Evolutionary conservation across 1,139 yeast genomes (phyloP), one percentile per base, ranked within the genome.

Genomic region (Diutina sp.): DNA sequence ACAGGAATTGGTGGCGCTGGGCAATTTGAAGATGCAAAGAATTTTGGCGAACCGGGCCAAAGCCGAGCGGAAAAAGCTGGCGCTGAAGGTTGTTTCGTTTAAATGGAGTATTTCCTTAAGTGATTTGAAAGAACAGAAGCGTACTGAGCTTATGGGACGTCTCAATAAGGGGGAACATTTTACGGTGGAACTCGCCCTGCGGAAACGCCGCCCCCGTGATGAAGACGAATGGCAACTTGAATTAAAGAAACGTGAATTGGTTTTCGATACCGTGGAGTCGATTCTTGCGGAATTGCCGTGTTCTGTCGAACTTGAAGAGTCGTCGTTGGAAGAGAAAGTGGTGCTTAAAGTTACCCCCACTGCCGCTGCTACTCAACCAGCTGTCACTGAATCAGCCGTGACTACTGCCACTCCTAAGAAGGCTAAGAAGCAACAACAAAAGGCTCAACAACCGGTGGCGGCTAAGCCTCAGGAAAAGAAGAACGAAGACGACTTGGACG

Each of bases 41-140:
- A 71, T 70, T 0, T 60, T 69, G 5, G 64, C 63, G 35, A 72
- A 64, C 58, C 64, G 75, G 47, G 67, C 68, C 50, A 67, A 63
- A 54, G 68, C 69, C 1, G 75, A 72, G 55, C 69, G 67, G 66
- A 75, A 73, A 60, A 72, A 70, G 58, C 67, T 73, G 1, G 69
- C 77, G 2, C 65, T 71, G n/a, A 75, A 72, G 59, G 61, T 68
- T 6, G 60, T 75, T 32, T 64, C 68, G 6, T 61, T 76, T 8
- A 66, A 70, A 28, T 76, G 79, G 79, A 67, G 67, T 55, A 76
- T 76, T 51, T 72, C 74, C 58, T 58, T 67, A 18, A 67, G 74
- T 51, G 80, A 76, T 63, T 69, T 76, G 60, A 65, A 63, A 51
- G 66, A 70, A 58, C 80, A 76, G 59, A 76, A 76, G 61, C 64